Percentiles rank a stretch among this genome's conserved stretches.
Evolutionary conservation across 2,329 filamentous ascomycete species (phyloP).

Genomic region (Fusarium sambucinum): DNA sequence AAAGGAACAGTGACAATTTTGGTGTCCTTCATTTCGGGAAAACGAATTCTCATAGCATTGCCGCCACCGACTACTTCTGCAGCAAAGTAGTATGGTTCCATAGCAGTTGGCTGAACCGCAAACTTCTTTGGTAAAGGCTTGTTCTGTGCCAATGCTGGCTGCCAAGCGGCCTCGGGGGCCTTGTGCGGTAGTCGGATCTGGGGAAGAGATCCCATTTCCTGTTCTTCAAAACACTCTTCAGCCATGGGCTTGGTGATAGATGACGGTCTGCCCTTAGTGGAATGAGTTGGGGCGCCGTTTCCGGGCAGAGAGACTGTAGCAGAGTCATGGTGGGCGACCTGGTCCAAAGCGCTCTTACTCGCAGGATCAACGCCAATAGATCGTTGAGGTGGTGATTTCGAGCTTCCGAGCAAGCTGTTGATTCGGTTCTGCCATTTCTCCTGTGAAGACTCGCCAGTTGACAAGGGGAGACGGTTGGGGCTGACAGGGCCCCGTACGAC

Average conservation of each 20-base stretch:
- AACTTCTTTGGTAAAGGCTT: slow-evolving; percentile 68
- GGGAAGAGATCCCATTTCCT: slow-evolving; percentile 83
- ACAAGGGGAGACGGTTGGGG: slow-evolving; percentile 40
- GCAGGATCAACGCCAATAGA: slow-evolving; percentile 74
- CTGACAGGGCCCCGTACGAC: slow-evolving; percentile 40
- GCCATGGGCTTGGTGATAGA: slow-evolving; percentile 75
- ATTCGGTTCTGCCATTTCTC: slow-evolving; percentile 84
- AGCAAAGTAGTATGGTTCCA: slow-evolving; percentile 53
- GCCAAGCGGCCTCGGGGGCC: slow-evolving; percentile 73
- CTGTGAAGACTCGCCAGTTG: slow-evolving; percentile 54
- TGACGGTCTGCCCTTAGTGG: slow-evolving; percentile 57
- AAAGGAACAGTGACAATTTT: slow-evolving; percentile 56
- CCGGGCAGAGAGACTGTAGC: slow-evolving; percentile 78
- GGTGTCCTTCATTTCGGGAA: slow-evolving; percentile 58
- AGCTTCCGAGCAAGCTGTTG: slow-evolving; percentile 79
- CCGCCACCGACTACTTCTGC: slow-evolving; percentile 52
- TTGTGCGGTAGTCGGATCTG: slow-evolving; percentile 74
- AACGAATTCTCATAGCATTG: slow-evolving; percentile 55
- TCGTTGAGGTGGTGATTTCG: slow-evolving; percentile 70
- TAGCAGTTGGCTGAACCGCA: slow-evolving; percentile 54
- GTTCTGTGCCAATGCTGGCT: slow-evolving; percentile 65
- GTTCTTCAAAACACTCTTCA: slow-evolving; percentile 84
- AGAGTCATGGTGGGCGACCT: slow-evolving; percentile 59
- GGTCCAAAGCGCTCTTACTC: slow-evolving; percentile 74
- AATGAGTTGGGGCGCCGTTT: slow-evolving; percentile 38